phyloP scores from a whole-genome alignment of 1,284 basidiomycete genomes.

The Naganishia liquefaciens region DNA sequence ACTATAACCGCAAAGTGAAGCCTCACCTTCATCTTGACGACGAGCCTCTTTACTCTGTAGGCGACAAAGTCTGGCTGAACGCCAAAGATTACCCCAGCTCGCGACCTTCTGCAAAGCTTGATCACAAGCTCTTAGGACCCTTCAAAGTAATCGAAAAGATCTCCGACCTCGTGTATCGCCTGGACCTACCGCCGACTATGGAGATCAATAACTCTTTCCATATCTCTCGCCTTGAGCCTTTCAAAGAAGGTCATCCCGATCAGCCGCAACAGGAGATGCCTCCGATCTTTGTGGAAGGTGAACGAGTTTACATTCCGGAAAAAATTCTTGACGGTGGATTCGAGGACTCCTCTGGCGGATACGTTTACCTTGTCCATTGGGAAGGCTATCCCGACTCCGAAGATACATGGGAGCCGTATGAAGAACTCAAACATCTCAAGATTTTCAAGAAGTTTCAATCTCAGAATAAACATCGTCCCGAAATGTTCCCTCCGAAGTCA shows the following conservation, averaged over 20 bases:
- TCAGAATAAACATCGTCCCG: not conserved
- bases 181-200: slow-evolving; percentile 48
- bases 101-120: slow-evolving; percentile 53
- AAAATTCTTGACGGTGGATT: slow-evolving; percentile 9
- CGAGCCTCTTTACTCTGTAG: slow-evolving; percentile 30
- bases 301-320: not conserved
- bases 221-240: slow-evolving; percentile 47
- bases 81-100: slow-evolving; percentile 51
- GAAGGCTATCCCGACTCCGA: slow-evolving; percentile 15
- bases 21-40: not conserved
- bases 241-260: slow-evolving; percentile 12
- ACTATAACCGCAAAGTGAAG: slow-evolving; percentile 8
- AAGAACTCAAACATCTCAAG: slow-evolving; percentile 14
- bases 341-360: slow-evolving; percentile 16
- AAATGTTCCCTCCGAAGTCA: slow-evolving; percentile 10
- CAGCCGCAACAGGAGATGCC: not conserved
- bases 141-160: slow-evolving; percentile 40
- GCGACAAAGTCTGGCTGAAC: slow-evolving; percentile 53
- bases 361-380: slow-evolving; percentile 28
- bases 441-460: slow-evolving; percentile 18
- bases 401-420: slow-evolving; percentile 28
- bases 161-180: slow-evolving; percentile 34
- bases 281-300: not conserved
- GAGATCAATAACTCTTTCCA: slow-evolving; percentile 56
- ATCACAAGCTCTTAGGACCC: slow-evolving; percentile 52